Evolutionary conservation across 2,329 filamentous ascomycete genomes (phyloP).

Genomic region (Trichoderma afroharzianum): DNA sequence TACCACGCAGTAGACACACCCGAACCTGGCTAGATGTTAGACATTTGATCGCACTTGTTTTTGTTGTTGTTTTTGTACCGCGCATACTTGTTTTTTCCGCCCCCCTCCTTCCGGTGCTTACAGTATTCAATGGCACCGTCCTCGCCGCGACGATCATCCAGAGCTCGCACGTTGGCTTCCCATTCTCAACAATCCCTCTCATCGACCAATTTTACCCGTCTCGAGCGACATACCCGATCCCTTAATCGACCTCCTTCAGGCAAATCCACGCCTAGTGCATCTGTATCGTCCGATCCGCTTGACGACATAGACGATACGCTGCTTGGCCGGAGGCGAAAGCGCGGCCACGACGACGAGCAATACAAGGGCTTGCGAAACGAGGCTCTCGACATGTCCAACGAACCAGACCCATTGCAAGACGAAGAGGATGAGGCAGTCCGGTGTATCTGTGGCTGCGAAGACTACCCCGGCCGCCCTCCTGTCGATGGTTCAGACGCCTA

Average conservation of each 20-base stretch:
- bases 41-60: background rate
- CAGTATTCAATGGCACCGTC: slow-evolving; percentile 54
- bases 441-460: slow-evolving; percentile 90
- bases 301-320: slow-evolving; percentile 68
- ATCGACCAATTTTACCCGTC: slow-evolving; percentile 71
- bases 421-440: slow-evolving; percentile 92
- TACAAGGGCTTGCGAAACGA: slow-evolving; percentile 44
- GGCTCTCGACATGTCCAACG: slow-evolving; percentile 53
- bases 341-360: slow-evolving; percentile 62
- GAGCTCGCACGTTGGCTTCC: slow-evolving; percentile 77
- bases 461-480: slow-evolving; percentile 82
- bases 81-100: slow-evolving; percentile 11
- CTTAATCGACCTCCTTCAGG: slow-evolving; percentile 68
- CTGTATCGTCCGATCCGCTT: slow-evolving; percentile 65
- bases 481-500: slow-evolving; percentile 57
- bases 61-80: background rate
- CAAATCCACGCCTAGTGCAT: slow-evolving; percentile 73
- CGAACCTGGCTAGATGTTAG: slow-evolving; percentile 4
- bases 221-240: slow-evolving; percentile 69
- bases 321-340: slow-evolving; percentile 75
- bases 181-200: slow-evolving; percentile 75
- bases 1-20: background rate
- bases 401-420: slow-evolving; percentile 64
- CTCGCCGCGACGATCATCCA: slow-evolving; percentile 83
- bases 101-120: slow-evolving; percentile 16